These are phyloP conservation scores for Pelagomonas calceolata DNA, from an alignment of 108 stramenopile species.

Conservation along the genomic window DNA sequence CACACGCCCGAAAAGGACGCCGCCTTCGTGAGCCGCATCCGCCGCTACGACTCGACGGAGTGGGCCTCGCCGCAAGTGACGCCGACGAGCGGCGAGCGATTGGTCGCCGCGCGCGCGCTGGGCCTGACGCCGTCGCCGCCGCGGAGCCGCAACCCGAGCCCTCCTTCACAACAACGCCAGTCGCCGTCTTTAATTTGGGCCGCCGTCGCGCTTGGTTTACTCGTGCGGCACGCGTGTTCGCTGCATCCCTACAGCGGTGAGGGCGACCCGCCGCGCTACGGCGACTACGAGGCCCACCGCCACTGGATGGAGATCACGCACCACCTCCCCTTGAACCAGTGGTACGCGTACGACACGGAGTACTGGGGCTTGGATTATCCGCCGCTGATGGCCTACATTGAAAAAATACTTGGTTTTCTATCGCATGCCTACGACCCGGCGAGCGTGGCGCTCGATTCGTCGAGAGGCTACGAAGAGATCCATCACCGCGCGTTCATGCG, in stretches of 20 bases:
- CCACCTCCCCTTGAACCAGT: slow-evolving; percentile 63
- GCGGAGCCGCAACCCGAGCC: too few relatives aligned
- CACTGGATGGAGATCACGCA: slow-evolving; percentile 94
- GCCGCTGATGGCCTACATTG: slow-evolving; percentile 75
- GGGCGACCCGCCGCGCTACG: slow-evolving; percentile 36
- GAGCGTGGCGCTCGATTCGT: slow-evolving; percentile 47
- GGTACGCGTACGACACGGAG: slow-evolving; percentile 75
- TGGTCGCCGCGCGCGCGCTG: too few relatives aligned
- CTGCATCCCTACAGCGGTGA: slow-evolving; percentile 10
- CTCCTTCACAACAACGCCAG: too few relatives aligned
- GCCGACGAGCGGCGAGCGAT: too few relatives aligned
- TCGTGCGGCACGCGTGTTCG: not conserved
- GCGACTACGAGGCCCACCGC: slow-evolving; percentile 93
- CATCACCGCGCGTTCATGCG: slow-evolving; percentile 69
- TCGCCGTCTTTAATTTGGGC: too few relatives aligned
- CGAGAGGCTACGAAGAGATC: slow-evolving; percentile 68
- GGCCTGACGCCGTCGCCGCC: too few relatives aligned
- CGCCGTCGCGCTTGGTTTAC: not conserved
- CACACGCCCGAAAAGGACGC: too few relatives aligned
- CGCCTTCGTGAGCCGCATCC: too few relatives aligned
- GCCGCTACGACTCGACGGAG: too few relatives aligned
- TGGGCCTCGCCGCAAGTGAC: too few relatives aligned
- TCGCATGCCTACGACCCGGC: slow-evolving; percentile 45
- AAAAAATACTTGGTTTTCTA: slow-evolving; percentile 47
- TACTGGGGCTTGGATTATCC: slow-evolving; percentile 97